Base-by-base conservation (phyloP, 768 basidiomycete species). In the Calocera viscosa region DNA sequence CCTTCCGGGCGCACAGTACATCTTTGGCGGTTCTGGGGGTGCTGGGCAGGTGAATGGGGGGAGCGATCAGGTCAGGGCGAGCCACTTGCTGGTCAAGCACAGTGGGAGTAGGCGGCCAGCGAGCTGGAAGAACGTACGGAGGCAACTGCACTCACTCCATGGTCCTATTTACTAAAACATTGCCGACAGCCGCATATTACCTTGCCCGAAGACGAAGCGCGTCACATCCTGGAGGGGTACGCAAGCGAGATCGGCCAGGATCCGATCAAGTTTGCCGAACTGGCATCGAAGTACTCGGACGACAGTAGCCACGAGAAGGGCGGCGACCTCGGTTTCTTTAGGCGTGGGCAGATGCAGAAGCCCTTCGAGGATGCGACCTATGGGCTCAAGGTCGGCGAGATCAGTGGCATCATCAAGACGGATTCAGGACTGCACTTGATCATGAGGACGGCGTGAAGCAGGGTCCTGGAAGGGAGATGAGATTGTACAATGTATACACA, bases 371-470 rank as follows among this genome's bases (percentile, higher is more conserved):
- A 94, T 33, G 89, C 91, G 34, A 80, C 90, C 12, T 94, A 82
- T 75, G 83, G 77, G 1, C 80, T 94, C 69, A 73, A 85, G 63
- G 82, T 88, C 24, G 90, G 86, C 8, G 77, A 89, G 77, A 86
- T 94, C 74, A 91, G 90, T 75, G 87, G 85, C 32, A 78, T 93
- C 53, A 84, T 97, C 73, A 84, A 83, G 72, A 89, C 95, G 53
- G 94, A 98, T 71, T 94, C 92, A 71, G 96, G 96, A 22, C 92
- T 97, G 24, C 96, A 99, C 76, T 73, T 98, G 71, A 89, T 99
- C 73, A 78, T 95, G 77, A 83, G 96, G 73, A 94, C 91, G 65
- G 91, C 79, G 19, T 91, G 77, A 32, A 26, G 26, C 2, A 38
- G 53, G 35, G 49, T 24, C 64, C 1, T 63, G 19, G 2, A 39